phyloP scores from a whole-genome alignment of 2,329 filamentous ascomycete species.

The Trichophyton benhamiae region DNA sequence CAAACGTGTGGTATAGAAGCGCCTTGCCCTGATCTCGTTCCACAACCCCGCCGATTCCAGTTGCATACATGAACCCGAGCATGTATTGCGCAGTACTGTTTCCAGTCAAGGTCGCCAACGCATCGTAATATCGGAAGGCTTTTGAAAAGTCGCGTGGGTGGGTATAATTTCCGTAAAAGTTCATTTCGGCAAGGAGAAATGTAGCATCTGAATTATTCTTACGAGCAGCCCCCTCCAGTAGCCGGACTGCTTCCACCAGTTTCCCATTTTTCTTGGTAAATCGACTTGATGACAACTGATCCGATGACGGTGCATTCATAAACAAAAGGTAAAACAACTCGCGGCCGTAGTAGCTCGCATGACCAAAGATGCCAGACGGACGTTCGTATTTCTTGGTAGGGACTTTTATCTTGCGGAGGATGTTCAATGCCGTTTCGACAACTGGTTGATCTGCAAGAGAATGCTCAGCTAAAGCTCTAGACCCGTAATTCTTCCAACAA shows the following conservation, averaged over 20 bases:
- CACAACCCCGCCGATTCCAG: conserved; percentile 71
- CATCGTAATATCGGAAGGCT: conserved; percentile 70
- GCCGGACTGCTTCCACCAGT: conserved; percentile 45
- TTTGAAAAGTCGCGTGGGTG: conserved; percentile 68
- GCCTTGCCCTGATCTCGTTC: conserved; percentile 81
- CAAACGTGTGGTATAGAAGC: conserved; percentile 87
- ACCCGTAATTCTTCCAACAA: background rate
- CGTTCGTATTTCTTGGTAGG: conserved; percentile 26
- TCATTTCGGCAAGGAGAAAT: conserved; percentile 82
- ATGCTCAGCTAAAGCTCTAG: background rate
- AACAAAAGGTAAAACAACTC: conserved; percentile 52
- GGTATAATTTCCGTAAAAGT: conserved; percentile 90
- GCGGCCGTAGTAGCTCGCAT: conserved; percentile 48
- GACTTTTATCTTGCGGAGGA: conserved; percentile 12
- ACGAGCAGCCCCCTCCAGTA: conserved; percentile 47
- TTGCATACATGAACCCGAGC: conserved; percentile 91
- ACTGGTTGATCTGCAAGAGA: conserved; percentile 12
- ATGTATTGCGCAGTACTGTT: conserved; percentile 93
- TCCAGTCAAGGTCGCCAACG: conserved; percentile 61
- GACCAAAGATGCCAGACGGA: conserved; percentile 46
- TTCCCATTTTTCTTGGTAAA: conserved; percentile 26
- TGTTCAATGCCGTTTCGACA: conserved; percentile 14
- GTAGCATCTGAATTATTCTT: conserved; percentile 61
- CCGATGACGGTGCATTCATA: conserved; percentile 47
- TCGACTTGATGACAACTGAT: conserved; percentile 29